Percentiles rank a stretch among this genome's conserved stretches.
Conservation (phyloP, 805 yeast genomes). For the Peterozyma xylosa region DNA sequence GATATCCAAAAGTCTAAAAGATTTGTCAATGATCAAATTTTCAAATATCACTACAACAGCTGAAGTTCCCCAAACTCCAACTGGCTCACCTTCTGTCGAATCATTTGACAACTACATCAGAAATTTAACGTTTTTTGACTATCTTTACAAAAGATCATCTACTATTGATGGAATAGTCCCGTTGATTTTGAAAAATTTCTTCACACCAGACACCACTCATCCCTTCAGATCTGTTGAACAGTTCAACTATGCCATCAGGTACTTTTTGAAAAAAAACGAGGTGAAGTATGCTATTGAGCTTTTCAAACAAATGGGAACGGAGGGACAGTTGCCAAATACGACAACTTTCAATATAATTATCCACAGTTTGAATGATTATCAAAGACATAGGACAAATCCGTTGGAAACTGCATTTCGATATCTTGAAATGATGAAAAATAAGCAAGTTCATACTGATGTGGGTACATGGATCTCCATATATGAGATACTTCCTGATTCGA, state of each 20-base stretch:
- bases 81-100: background rate
- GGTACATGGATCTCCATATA: slow-evolving; percentile 30
- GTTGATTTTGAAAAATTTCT: slow-evolving; percentile 27
- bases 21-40: background rate
- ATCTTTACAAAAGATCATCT: slow-evolving; percentile 23
- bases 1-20: background rate
- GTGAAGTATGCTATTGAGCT: slow-evolving; percentile 31
- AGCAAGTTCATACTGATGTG: slow-evolving; percentile 22
- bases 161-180: slow-evolving; percentile 28
- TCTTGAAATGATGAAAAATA: slow-evolving; percentile 22
- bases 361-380: slow-evolving; percentile 13
- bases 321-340: slow-evolving; percentile 24
- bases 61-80: slow-evolving; percentile 1
- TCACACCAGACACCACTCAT: slow-evolving; percentile 30
- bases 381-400: slow-evolving; percentile 14
- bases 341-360: slow-evolving; percentile 31
- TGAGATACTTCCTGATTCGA: slow-evolving; percentile 23
- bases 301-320: slow-evolving; percentile 30
- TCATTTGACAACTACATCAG: slow-evolving; percentile 4
- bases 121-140: slow-evolving; percentile 1
- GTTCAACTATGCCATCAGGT: slow-evolving; percentile 31
- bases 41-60: background rate
- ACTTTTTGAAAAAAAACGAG: slow-evolving; percentile 28
- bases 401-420: slow-evolving; percentile 16
- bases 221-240: slow-evolving; percentile 21